These are phyloP conservation scores for Limonium bicolor DNA, from an alignment of 148 eudicot genomes.

Conservation along the genomic window DNA sequence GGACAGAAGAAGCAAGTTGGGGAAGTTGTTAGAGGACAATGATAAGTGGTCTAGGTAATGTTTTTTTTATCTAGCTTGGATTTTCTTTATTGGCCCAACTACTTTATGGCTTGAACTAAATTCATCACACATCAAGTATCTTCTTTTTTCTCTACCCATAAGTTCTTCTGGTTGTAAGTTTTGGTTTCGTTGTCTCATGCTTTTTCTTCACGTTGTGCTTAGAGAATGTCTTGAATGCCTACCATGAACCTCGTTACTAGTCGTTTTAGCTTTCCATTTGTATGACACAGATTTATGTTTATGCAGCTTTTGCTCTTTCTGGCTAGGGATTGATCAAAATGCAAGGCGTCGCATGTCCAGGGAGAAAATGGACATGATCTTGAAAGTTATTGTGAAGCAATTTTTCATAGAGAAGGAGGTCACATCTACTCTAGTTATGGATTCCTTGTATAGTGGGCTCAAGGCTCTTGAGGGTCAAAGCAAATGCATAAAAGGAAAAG, in stretches of 20 bases:
- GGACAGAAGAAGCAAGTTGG: conserved; percentile 63
- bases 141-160: too few relatives aligned
- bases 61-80: too few relatives aligned
- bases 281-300: not conserved
- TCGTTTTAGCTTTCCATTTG: not conserved
- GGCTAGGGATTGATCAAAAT: conserved; percentile 71
- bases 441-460: conserved; percentile 88
- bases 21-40: conserved; percentile 67
- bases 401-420: conserved; percentile 95
- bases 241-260: too few relatives aligned
- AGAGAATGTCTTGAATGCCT: too few relatives aligned
- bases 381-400: conserved; percentile 70
- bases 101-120: too few relatives aligned
- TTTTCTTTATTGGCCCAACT: too few relatives aligned
- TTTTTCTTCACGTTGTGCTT: too few relatives aligned
- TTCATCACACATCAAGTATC: too few relatives aligned
- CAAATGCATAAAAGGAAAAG: conserved; percentile 46
- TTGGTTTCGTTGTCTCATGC: too few relatives aligned
- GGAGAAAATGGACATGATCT: conserved; percentile 61
- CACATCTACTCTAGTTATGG: conserved; percentile 93
- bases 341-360: conserved; percentile 64
- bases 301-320: conserved; percentile 80
- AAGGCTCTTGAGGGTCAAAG: conserved; percentile 83
- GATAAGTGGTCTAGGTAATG: conserved; percentile 87
- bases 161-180: too few relatives aligned